Conservation (phyloP, 176 grass and related monocot genomes). For the maize (Zea mays) region Zm-B73-REFERENCE-NAM-5.0 NC_050102.1:28954001-28954500, state of each 20-base stretch:
- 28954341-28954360: neutral
- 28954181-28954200: neutral
- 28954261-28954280: neutral
- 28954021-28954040: neutral
- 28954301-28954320: neutral
- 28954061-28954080: neutral
- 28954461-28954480: neutral
- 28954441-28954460: neutral
- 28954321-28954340: neutral
- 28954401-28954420: neutral
- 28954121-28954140: neutral
- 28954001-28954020: neutral
- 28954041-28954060: constrained; percentile 1
- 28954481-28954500: neutral
- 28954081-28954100: neutral
- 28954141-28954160: neutral
- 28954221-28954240: neutral
- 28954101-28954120: neutral
- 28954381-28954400: neutral
- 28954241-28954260: neutral
- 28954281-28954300: neutral
- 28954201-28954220: neutral
- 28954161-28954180: neutral
- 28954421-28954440: neutral
- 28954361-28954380: neutral